phyloP scores from a whole-genome alignment of 1,139 yeast genomes.

The Nakaseomyces glabratus region DNA sequence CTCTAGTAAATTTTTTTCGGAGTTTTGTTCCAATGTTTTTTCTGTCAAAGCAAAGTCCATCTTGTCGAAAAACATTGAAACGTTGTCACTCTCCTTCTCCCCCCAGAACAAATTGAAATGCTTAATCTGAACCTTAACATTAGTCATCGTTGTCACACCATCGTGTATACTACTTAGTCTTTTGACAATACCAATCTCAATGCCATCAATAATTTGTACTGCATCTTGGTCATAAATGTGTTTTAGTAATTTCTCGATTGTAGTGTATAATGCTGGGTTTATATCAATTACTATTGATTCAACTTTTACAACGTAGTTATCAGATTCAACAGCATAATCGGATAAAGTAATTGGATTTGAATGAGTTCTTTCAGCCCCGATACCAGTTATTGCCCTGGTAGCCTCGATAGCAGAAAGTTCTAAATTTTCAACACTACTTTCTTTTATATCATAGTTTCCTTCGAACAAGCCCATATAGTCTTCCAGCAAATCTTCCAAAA shows the following conservation, averaged over 20 bases:
- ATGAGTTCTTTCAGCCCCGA: not conserved
- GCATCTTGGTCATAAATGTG: conserved; percentile 31
- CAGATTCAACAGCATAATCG: not conserved
- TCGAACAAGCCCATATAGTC: conserved; percentile 11
- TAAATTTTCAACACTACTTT: conserved; percentile 6
- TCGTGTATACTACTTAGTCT: conserved; percentile 35
- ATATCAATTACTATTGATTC: conserved; percentile 15
- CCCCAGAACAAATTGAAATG: conserved; percentile 34
- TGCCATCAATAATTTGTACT: conserved; percentile 50
- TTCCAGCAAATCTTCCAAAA: conserved; percentile 33
- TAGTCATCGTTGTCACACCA: conserved; percentile 36
- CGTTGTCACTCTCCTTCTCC: conserved; percentile 13
- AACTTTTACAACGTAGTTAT: conserved; percentile 19
- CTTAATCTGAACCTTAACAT: conserved; percentile 46
- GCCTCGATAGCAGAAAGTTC: conserved; percentile 3
- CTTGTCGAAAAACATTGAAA: conserved; percentile 36
- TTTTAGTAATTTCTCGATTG: conserved; percentile 25
- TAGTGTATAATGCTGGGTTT: conserved; percentile 14
- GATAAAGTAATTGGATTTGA: not conserved
- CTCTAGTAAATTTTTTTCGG: conserved; percentile 14
- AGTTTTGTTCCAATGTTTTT: conserved; percentile 14
- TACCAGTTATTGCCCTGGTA: conserved; percentile 4
- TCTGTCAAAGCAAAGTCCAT: conserved; percentile 24
- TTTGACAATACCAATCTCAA: conserved; percentile 54
- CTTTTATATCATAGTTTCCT: conserved; percentile 3